phyloP scores from a whole-genome alignment of 2,329 filamentous ascomycete species.

The Alternaria dauci region DNA sequence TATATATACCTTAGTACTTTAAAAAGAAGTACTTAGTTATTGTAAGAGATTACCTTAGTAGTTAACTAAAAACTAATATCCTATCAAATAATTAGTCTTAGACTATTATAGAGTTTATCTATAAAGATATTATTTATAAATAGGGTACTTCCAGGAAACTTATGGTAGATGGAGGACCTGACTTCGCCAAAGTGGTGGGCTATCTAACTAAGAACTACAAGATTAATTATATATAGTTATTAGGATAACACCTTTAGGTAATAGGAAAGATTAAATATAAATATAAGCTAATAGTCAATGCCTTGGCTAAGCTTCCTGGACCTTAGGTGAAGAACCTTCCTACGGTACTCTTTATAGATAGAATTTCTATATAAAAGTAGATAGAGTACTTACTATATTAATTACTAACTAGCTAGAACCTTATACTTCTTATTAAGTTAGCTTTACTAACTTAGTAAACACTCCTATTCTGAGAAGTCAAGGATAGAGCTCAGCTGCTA shows the following conservation, averaged over 20 bases:
- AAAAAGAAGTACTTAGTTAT: too few species aligned
- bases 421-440: too few species aligned
- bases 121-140: not conserved
- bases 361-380: not conserved
- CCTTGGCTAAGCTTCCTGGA: not conserved
- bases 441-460: too few species aligned
- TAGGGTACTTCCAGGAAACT: not conserved
- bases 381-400: not conserved
- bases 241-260: not conserved
- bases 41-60: too few species aligned
- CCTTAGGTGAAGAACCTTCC: not conserved
- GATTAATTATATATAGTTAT: too few species aligned
- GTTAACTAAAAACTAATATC: too few species aligned
- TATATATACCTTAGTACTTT: too few species aligned
- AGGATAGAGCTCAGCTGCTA: too few species aligned
- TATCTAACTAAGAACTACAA: not conserved
- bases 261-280: not conserved
- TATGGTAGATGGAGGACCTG: not conserved
- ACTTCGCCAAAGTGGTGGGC: not conserved
- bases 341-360: not conserved
- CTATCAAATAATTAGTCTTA: not conserved
- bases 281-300: not conserved
- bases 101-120: not conserved
- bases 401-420: too few species aligned
- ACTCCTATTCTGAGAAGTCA: too few species aligned